Evolutionary conservation across 2,329 filamentous ascomycete genomes (phyloP).

Genomic region (Thermomyces lanuginosus): DNA sequence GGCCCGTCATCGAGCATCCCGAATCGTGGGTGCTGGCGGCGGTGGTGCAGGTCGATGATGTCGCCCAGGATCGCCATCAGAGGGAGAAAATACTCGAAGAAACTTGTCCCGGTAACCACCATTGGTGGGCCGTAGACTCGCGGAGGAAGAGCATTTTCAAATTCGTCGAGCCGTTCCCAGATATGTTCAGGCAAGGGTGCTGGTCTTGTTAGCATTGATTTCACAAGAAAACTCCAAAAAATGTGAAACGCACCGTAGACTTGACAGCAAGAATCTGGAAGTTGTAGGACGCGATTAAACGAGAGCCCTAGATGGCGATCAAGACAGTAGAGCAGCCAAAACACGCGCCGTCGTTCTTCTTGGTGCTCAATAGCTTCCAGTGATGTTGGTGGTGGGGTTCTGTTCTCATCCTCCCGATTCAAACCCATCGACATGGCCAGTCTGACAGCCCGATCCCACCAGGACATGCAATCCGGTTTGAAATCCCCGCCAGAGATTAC

Average conservation of each 20-base stretch:
- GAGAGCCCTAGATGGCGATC: slow-evolving; percentile 34
- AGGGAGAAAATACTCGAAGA: slow-evolving; percentile 37
- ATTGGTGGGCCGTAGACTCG: slow-evolving; percentile 21
- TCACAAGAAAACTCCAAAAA: too few species aligned
- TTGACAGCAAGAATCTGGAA: slow-evolving; percentile 33
- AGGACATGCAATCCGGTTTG: slow-evolving; percentile 34
- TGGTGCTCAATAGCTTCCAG: slow-evolving; percentile 27
- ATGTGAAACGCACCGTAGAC: too few species aligned
- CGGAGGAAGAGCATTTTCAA: slow-evolving; percentile 1
- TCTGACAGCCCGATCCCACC: slow-evolving; percentile 31
- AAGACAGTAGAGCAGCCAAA: slow-evolving; percentile 34
- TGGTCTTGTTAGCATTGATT: too few species aligned
- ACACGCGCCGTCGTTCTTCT: slow-evolving; percentile 33
- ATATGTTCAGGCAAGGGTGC: slow-evolving; percentile 1
- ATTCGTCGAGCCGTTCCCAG: slow-evolving; percentile 2
- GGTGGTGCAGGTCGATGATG: slow-evolving; percentile 33
- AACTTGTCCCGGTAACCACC: slow-evolving; percentile 25
- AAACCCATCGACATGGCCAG: slow-evolving; percentile 25
- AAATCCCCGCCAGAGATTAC: slow-evolving; percentile 34
- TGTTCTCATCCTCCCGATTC: slow-evolving; percentile 23
- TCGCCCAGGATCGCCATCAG: slow-evolving; percentile 35
- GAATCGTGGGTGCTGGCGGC: slow-evolving; percentile 29
- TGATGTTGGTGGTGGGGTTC: too few species aligned
- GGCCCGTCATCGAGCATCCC: slow-evolving; percentile 16
- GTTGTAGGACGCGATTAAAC: slow-evolving; percentile 29